Base-by-base conservation (phyloP, 495 filamentous ascomycete species). In the Penicillium soppii region DNA sequence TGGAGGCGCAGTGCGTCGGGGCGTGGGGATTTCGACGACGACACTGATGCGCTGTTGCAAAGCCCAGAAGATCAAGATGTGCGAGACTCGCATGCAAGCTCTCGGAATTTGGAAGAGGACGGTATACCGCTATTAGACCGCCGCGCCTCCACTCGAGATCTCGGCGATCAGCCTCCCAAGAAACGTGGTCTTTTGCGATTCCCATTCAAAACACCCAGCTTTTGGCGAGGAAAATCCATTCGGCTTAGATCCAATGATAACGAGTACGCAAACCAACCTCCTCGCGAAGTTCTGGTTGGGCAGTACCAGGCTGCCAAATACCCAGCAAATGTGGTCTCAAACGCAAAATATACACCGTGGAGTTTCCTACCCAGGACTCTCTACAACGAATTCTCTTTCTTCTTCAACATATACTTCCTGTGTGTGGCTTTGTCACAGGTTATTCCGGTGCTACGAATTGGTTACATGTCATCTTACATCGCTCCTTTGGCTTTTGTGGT, bases 341-440 rank as follows among this genome's bases (percentile, higher is more conserved):
- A 99, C 71, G 92, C 95, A 35, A 97, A 97, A 81, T 99, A 97
- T 63, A 96, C 92, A n/a, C 82, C 90, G 1, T 89, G 90, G 78
- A 94, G 86, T 52, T 99, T 99, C 69, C 79, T 99, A 3, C 95
- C 95, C 4, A 78, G 90, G 20, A 97, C 95, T 0, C 75, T 97
- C 10, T 99, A 95, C 66, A 96, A 97, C 73, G 95, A 99, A 59
- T 99, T 99, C 63, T 96, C 91, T 38, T 97, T 97, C 73, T 99
- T 99, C 71, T 96, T 97, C 79, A 99, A 99, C 76, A 85, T 97
- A 62, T 99, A 99, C 62, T 99, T 97, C 67, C 79, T 99, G 7
- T 79, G 97, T 5, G 95, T 99, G 4, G 95, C 95, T 7, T 70
- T 97, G 35, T 96, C 91, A 12, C 95, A 99, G 70, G 85, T 89